phyloP scores from a whole-genome alignment of 495 filamentous ascomycete species.

The Hypoxylon perforatum region DNA sequence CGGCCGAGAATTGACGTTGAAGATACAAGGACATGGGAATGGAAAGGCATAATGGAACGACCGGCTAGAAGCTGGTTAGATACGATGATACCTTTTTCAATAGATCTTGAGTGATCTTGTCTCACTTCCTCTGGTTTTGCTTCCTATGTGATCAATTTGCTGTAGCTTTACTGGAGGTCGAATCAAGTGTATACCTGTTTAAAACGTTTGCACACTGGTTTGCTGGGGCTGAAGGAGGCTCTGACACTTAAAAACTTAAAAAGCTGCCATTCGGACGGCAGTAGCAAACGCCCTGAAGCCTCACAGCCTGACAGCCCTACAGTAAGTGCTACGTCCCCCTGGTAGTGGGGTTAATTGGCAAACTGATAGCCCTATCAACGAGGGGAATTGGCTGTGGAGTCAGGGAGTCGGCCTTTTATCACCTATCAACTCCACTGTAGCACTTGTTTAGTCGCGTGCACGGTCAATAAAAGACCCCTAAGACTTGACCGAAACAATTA shows the following conservation, averaged over 20 bases:
- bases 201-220: not conserved
- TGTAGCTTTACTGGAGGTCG: no score
- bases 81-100: constrained; percentile 34
- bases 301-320: not conserved
- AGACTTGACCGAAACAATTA: constrained; percentile 18
- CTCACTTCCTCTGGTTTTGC: not conserved
- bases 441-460: constrained; percentile 20
- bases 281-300: not conserved
- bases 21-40: constrained; percentile 8
- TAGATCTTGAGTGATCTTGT: constrained; percentile 20
- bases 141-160: no score
- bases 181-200: no score
- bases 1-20: no score
- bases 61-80: constrained; percentile 25
- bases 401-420: not conserved
- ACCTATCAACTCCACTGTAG: constrained; percentile 10
- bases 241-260: no score
- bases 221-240: no score
- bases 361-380: not conserved
- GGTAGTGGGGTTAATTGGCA: not conserved
- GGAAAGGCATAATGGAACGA: constrained; percentile 25
- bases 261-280: not conserved
- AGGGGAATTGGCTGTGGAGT: constrained; percentile 5
- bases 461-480: constrained; percentile 31
- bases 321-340: not conserved